A percentile compares a stretch with the other conserved stretches of the same genome.
Conservation (phyloP, 2,329 filamentous ascomycete species). For the Pleoardoris graminearum region DNA sequence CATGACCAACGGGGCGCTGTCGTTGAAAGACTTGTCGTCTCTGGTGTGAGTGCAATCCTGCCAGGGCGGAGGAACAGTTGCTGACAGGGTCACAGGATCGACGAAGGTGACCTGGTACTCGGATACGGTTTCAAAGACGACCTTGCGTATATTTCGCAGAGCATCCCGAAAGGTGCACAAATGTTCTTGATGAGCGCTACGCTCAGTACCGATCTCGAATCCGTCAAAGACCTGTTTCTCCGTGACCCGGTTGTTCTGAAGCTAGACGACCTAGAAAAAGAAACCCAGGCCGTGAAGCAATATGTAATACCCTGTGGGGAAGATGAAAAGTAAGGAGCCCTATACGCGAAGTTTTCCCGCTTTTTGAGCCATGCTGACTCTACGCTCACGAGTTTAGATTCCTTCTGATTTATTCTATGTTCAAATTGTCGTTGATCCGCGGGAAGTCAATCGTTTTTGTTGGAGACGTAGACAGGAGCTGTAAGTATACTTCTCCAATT, state of each 20-base stretch:
- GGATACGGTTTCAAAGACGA: conserved; percentile 95
- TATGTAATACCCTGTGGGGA: conserved; percentile 92
- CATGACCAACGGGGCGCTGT: conserved; percentile 71
- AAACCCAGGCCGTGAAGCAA: conserved; percentile 77
- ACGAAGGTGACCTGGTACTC: conserved; percentile 91
- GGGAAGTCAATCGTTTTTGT: conserved; percentile 89
- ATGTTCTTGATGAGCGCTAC: conserved; percentile 94
- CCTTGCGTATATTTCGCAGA: conserved; percentile 74
- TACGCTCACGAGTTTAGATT: too few species aligned
- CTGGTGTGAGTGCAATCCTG: conserved; percentile 57
- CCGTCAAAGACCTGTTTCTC: conserved; percentile 82
- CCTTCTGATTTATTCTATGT: conserved; percentile 86
- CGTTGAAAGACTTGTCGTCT: conserved; percentile 70
- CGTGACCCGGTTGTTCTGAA: conserved; percentile 77
- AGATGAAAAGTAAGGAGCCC: conserved; percentile 92
- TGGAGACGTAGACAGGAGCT: conserved; percentile 83
- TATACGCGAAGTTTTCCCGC: conserved; percentile 94
- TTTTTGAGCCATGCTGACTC: too few species aligned
- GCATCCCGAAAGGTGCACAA: conserved; percentile 82
- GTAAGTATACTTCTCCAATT: too few species aligned
- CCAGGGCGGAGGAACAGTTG: too few species aligned
- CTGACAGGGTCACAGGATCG: conserved; percentile 54
- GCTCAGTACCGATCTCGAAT: conserved; percentile 82
- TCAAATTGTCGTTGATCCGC: conserved; percentile 91
- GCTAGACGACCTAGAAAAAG: conserved; percentile 78